Evolutionary conservation across 805 yeast genomes (phyloP), one percentile per base, ranked within the genome.

Genomic region (Citeromyces matritensis): DNA sequence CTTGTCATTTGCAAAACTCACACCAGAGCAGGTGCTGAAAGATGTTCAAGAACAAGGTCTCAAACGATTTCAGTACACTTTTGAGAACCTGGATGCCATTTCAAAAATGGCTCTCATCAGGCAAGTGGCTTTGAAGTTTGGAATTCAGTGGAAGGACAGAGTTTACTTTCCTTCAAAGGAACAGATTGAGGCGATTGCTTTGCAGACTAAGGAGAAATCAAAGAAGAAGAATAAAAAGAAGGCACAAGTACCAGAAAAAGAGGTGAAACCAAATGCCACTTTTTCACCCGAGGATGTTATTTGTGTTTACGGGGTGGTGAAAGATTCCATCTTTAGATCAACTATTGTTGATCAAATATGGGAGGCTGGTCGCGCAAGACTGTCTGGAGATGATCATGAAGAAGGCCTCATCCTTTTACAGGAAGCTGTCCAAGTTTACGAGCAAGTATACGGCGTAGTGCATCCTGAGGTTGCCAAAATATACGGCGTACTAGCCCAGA

Each of bases 371-470:
- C 53, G 63, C 31, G 43, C 49, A 23, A 54, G 60, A 35, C 39
- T 52, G 15, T 46, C 60, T 34, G 48, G 51, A 24, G 52, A 49
- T 19, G 65, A 63, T 23, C 64, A 61, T 37, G 70, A 68, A 6
- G 57, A 69, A 17, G 94, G 86, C 8, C 47, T 76, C 35, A 62
- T 68, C 23, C 63, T 81, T 33, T 55, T 86, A 41, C 54, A 63
- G 21, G 95, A 88, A 50, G 63, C 91, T 19, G 57, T 82, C 24
- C 56, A 77, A 6, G 63, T 84, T 33, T 71, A 72, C 39, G 94
- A 85, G 49, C 94, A 84, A 47, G 72, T 83, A 21, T 81, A 81
- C 43, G 95, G 97, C 21, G 49, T 64, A 17, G 65, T 88, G 21
- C 91, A 86, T 45, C 67, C 78, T 6, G 84, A 77, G 42, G 80